Evolutionary conservation across 1,139 yeast genomes (phyloP), one percentile per base, ranked within the genome.

Genomic region (Wickerhamomyces sp.): DNA sequence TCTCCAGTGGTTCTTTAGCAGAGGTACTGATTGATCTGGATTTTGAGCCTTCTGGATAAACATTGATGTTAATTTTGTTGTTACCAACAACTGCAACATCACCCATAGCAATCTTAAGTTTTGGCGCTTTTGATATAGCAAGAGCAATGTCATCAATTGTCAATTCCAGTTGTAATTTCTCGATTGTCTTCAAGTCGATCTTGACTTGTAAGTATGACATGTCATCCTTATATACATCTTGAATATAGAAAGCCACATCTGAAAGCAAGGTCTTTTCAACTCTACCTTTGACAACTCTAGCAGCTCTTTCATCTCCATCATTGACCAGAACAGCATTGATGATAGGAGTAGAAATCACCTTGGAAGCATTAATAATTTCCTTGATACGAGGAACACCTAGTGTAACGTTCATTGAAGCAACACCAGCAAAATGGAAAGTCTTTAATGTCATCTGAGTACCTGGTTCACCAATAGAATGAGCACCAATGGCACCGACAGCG

Each of bases 361-460:
- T 94, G 18, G 97, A 88, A 1, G 99, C 99, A 67, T 93, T 94
- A 64, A 93, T 93, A 64, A 93, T 93, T 74, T 93, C 99, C 69
- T 93, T 93, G 63, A 93, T 93, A 77, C 99, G 96, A 36, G 99
- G 99, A 41, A 93, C 99, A 79, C 99, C 99, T 57, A 93, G 78
- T 0, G 99, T 93, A 56, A 93, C 96, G 72, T 93, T 93, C 99
- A 93, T 93, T 41, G 96, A 87, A 32, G 99, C 99, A 49, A 93
- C 99, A 75, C 99, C 99, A 59, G 99, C 99, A 75, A 93, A 93
- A 73, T 93, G 99, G 88, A 93, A 93, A 61, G 99, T 93, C 69
- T 93, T 93, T 68, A 93, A 76, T 10, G 99, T 93, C 99, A 93
- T 93, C 68, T 93, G 99, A 1, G 99, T 93, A 68, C 99, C 99